Base-by-base conservation (phyloP, 768 basidiomycete species). In the Leccinum subgranulosum region DNA sequence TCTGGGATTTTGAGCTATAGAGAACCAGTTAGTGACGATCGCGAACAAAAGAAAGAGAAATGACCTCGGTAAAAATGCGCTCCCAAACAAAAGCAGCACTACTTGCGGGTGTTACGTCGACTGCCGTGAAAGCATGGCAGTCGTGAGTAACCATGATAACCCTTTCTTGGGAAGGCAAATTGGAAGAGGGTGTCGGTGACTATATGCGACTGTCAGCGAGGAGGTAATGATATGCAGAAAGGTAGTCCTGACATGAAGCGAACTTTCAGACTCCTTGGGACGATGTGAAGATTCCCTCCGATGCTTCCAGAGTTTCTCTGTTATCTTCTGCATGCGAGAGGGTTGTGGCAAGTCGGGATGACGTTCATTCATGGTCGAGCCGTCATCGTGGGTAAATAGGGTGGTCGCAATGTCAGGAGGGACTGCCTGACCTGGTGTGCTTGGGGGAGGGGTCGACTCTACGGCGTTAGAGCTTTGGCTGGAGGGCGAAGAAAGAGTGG, bases 41-140 rank as follows among this genome's bases (percentile, higher is more conserved):
- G 36, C 34, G 52, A 49, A 53, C 17, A 28, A 60, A 53, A 11
- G 55, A 39, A 6, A 39, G 49, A 45, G 11, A 41, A 72, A 77
- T 36, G 52, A 92, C 92, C 80, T 90, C 90, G 61, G 81, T 83
- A 62, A 90, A 89, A 31, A 93, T 89, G 53, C 86, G 82, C 69
- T 92, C 90, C 62, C 90, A 84, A 60, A 93, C 88, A 66, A 82
- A 84, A 12, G 83, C 81, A 36, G 86, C 82, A 68, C 77, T 81
- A 57, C 76, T 80, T 19, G 87, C 86, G 31, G 80, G 79, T 33
- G 82, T 84, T 60, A 93, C 83, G 54, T 89, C 86, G 43, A 93
- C 88, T 23, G 83, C 77, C 49, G 81, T 81, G 72, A 86, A 86
- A 58, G 85, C 81, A 60, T 91, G 89, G n/a, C 86, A 85, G 70